Percentiles rank a stretch among this genome's conserved stretches.
Conservation (phyloP, 768 basidiomycete species). For the Lyophyllum semitale region DNA sequence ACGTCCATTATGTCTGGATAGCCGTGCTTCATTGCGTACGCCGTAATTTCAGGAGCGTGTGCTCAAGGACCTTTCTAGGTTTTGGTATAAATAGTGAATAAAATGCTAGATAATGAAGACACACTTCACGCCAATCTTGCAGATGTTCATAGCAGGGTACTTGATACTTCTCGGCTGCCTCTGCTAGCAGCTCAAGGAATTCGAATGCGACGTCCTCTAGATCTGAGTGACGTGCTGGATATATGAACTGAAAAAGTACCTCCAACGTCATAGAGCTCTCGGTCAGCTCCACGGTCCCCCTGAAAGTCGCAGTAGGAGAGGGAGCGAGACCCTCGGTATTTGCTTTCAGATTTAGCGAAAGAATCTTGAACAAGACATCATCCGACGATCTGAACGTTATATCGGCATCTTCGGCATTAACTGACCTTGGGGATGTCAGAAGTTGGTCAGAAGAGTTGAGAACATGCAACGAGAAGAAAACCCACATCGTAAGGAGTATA, state of each 20-base stretch:
- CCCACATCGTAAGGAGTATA: too few relatives aligned
- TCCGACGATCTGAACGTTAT: neutral
- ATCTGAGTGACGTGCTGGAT: neutral
- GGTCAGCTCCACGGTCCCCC: neutral
- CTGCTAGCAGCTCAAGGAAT: neutral
- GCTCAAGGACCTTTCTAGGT: conserved; percentile 2
- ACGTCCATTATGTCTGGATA: conserved; percentile 12
- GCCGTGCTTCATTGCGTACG: conserved; percentile 8
- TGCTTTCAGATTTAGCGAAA: neutral
- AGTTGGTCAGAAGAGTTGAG: too few relatives aligned
- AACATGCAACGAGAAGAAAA: too few relatives aligned
- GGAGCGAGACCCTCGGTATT: neutral
- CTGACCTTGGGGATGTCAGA: too few relatives aligned
- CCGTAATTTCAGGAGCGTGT: conserved; percentile 1
- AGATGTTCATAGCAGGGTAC: conserved; percentile 2
- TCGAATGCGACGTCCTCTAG: neutral
- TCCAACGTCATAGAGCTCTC: neutral
- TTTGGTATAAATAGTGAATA: too few relatives aligned
- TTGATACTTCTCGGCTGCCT: neutral
- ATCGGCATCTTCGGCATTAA: neutral
- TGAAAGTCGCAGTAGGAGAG: neutral
- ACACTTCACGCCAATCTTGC: conserved; percentile 2
- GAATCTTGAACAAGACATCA: neutral
- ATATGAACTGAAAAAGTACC: neutral
- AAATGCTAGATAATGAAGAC: too few relatives aligned